Base-by-base conservation (phyloP, 1,284 basidiomycete genomes). In the Papiliotrema terrestris region DNA sequence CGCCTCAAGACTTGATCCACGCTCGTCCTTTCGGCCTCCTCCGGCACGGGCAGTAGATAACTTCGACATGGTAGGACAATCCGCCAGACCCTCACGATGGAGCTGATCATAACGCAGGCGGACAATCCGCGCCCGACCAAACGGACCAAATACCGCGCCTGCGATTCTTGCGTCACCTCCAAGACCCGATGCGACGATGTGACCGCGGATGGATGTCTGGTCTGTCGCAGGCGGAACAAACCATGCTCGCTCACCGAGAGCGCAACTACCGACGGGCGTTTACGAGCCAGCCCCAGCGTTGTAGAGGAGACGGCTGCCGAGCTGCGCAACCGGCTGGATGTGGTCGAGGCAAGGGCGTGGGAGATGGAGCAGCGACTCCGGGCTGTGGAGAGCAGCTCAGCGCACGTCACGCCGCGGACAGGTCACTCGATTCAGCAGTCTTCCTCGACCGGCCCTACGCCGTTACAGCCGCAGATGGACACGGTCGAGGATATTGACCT, bases 181-280 rank as follows among this genome's bases (percentile, higher is more conserved):
- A 70, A 70, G 52, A 68, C 66, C 14, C 61, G 65, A n/a, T 70
- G 68, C 56, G 63, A 68, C 51, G 66, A 66, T 47, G 59, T 70
- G 8, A 58, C 52, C 9, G 20, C 58, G 1, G 51, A 52, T 5
- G 68, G 68, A 3, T 70, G 68, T 51, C 48, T 54, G 39, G 54
- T 66, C 9, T 70, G 68, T 51, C 62, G 68, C n/a, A 58, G 58
- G 14, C 62, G 61, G 19, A 43, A 58, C 25, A 61, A 58, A 42
- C 17, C 29, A 9, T 71, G 69, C 43, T 65, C 65, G 14, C 57
- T 71, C 2, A 51, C 58, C 5, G 57, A 54, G 14, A 14, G 25
- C 29, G 23, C 58, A 13, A 54, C 54, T 4, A 43, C 22, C 26
- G 49, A 54, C 19, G 49, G 25, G 9, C 20, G n/a, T 9, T 13